A percentile compares a stretch with the other conserved stretches of the same genome.
These are phyloP conservation scores for Geranomyces variabilis DNA, from an alignment of 192 early-diverging fungal genomes.

Conservation along the genomic window DNA sequence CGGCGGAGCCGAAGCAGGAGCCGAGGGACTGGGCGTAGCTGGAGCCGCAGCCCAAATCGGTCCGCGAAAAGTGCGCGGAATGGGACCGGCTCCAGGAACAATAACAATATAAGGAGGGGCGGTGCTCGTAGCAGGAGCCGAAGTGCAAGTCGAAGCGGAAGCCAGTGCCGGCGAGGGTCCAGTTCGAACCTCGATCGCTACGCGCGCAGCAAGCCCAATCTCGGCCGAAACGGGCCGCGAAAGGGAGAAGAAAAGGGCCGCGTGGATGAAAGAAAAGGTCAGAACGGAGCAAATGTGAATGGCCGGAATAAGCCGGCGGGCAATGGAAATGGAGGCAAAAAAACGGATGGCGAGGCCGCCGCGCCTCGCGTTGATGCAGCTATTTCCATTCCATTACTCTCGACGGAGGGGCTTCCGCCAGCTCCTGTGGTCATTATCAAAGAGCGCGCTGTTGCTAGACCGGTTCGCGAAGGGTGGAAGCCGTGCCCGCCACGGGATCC, in stretches of 20 bases:
- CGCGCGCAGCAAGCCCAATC: neutral
- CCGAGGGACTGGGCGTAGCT: neutral
- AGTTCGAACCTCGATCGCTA: neutral
- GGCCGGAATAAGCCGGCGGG: neutral
- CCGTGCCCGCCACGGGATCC: slow-evolving; percentile 17
- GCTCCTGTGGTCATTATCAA: slow-evolving; percentile 13
- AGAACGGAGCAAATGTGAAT: too few species aligned
- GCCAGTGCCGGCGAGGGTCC: neutral
- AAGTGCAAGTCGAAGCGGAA: slow-evolving; percentile 4
- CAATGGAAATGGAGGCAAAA: neutral
- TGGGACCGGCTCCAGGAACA: neutral
- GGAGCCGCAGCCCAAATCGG: neutral
- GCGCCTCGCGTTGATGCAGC: neutral
- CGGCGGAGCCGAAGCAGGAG: neutral
- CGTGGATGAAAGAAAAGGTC: too few species aligned
- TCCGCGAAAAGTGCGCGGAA: neutral
- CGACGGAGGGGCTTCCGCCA: neutral
- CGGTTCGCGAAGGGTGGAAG: slow-evolving; percentile 24
- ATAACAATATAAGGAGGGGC: neutral
- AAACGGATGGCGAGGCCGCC: neutral
- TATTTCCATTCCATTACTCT: neutral
- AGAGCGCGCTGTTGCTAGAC: slow-evolving; percentile 19
- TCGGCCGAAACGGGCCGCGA: neutral
- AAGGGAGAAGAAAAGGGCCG: neutral
- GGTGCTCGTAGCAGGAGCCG: slow-evolving; percentile 1